These are phyloP conservation scores for Hypoxylon sp. DNA, from an alignment of 2,329 filamentous ascomycete genomes.

Conservation along the genomic window DNA sequence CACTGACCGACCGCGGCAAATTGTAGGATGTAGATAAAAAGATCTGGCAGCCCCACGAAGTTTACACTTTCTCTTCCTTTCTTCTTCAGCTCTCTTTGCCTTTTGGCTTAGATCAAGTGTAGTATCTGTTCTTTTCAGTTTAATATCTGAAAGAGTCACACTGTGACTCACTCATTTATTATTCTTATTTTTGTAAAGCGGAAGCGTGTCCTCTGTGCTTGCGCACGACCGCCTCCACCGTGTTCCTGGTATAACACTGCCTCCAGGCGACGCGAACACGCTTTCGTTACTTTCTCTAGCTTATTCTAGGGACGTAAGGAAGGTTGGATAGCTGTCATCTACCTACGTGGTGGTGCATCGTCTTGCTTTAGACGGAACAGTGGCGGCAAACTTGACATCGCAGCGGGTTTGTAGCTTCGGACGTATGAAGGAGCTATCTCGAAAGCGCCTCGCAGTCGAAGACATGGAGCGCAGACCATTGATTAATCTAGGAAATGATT, in stretches of 20 bases:
- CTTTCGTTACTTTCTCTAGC: slow-evolving; percentile 68
- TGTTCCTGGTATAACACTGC: slow-evolving; percentile 59
- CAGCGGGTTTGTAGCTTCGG: too few relatives aligned
- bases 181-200: slow-evolving; percentile 78
- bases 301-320: slow-evolving; percentile 66
- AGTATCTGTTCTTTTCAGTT: slow-evolving; percentile 81
- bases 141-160: slow-evolving; percentile 88
- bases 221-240: slow-evolving; percentile 72
- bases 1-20: not conserved
- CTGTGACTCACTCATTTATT: slow-evolving; percentile 76
- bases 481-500: too few relatives aligned
- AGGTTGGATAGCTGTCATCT: slow-evolving; percentile 42
- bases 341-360: too few relatives aligned
- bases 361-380: too few relatives aligned
- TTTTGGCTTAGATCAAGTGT: slow-evolving; percentile 48
- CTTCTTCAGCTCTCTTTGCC: slow-evolving; percentile 48
- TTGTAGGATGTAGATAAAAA: slow-evolving; percentile 38
- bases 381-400: too few relatives aligned
- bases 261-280: slow-evolving; percentile 60
- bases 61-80: slow-evolving; percentile 36
- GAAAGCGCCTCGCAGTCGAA: too few relatives aligned
- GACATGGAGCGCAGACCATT: too few relatives aligned
- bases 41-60: not conserved
- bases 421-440: too few relatives aligned
- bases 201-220: slow-evolving; percentile 73